Conservation (phyloP, 306 rosid genomes). For the Gynostemma pentaphyllum region DNA sequence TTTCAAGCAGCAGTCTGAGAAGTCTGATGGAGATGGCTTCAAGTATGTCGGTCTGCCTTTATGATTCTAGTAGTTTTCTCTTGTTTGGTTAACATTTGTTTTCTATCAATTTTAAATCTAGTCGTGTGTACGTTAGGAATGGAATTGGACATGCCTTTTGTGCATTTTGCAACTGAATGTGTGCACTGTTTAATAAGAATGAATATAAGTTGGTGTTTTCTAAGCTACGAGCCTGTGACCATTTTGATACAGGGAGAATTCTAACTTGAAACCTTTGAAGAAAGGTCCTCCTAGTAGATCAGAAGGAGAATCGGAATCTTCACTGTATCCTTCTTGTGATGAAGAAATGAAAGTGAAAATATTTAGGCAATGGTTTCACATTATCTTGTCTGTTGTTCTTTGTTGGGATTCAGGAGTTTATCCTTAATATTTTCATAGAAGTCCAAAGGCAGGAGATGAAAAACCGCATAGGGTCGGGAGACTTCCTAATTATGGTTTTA, state of each 20-base stretch:
- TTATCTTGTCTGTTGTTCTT: neutral
- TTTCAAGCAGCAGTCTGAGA: constrained; percentile 53
- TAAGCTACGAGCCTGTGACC: constrained; percentile 15
- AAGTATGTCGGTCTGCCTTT: constrained; percentile 21
- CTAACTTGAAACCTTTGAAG: constrained; percentile 28
- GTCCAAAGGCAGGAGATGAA: constrained; percentile 55
- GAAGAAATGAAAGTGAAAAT: neutral
- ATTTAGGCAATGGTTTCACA: constrained; percentile 1
- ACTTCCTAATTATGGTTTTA: constrained; percentile 89
- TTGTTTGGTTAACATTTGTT: neutral
- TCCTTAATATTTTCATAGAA: constrained; percentile 42
- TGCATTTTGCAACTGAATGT: too few species aligned
- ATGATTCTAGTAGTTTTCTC: neutral
- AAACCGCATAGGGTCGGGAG: constrained; percentile 45
- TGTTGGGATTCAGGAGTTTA: constrained; percentile 6
- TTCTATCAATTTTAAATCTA: neutral
- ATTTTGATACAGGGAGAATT: constrained; percentile 52
- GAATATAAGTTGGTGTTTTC: neutral
- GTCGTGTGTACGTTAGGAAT: neutral
- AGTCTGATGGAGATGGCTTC: constrained; percentile 52
- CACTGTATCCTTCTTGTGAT: constrained; percentile 69
- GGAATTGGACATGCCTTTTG: neutral
- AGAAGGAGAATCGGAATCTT: constrained; percentile 51
- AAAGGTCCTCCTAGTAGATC: constrained; percentile 30
- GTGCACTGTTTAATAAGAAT: neutral